Evolutionary conservation across 164 flowering plant genomes (phyloP), one percentile per base, ranked within the genome.

Genomic region (Umbilicus rupestris): DNA sequence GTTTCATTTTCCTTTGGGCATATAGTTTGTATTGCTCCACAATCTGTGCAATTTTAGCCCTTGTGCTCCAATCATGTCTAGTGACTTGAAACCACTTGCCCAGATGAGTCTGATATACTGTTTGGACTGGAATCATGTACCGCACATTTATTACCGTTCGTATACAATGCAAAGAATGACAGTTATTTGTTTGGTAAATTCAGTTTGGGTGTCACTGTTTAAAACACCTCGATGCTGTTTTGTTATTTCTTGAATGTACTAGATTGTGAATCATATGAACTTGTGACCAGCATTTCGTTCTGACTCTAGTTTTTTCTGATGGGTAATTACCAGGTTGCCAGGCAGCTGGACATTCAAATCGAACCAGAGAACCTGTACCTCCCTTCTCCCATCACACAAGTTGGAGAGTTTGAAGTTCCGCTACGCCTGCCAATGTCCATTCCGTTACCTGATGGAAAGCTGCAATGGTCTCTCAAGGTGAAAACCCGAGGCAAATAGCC

Each of bases 331-430:
- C 79, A 95, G 99, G 90, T 91, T 69, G 96, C 85, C 50, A 86
- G 99, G 76, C 99, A 95, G 74, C 84, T 95, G n/a, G 71, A 62
- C 44, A 88, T 92, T 63, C 75, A 46, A 19, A 74, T 95, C 64
- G 82, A 83, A 28, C 96, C 97, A 6, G 97, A 87, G 24, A 92
- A 88, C 73, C 64, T 95, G 45, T 73, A 82, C 66, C 73, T 95
- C 12, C 89, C 90, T 15, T 63, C 83, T 2, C 92, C 92, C 37
- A 72, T 92, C 42, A 52, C 89, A 3, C 57, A 85, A 41, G 69
- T 87, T 67, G 97, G 99, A 17, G 94, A 86, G 76, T 84, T 73
- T 72, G 90, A 92, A 72, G 80, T 95, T 69, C 90, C 90, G 8
- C 82, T 95, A 19, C 79, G 80, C 20, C 67, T 95, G 52, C 96